Evolutionary conservation across 2,329 filamentous ascomycete genomes (phyloP).

Genomic region (Aspergillus proliferans): DNA sequence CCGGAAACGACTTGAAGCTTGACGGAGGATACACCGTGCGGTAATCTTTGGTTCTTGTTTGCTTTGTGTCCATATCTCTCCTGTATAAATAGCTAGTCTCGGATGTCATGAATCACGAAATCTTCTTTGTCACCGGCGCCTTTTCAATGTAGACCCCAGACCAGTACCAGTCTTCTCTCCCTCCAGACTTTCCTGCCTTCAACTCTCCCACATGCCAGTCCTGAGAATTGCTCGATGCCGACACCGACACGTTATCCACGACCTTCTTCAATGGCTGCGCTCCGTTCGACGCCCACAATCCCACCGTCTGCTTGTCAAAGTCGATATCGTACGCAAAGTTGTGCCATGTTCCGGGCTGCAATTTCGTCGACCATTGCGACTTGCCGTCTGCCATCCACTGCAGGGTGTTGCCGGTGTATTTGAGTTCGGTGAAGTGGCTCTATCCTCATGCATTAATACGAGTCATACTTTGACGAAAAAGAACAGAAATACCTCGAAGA

Average conservation of each 20-base stretch:
- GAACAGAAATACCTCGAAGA: slow-evolving; percentile 38
- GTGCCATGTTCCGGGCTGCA: slow-evolving; percentile 62
- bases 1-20: slow-evolving; percentile 43
- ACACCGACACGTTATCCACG: slow-evolving; percentile 54
- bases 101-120: background rate
- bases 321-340: slow-evolving; percentile 71
- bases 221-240: slow-evolving; percentile 59
- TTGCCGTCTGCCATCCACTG: slow-evolving; percentile 59
- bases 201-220: slow-evolving; percentile 70
- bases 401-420: slow-evolving; percentile 54
- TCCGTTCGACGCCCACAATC: slow-evolving; percentile 65
- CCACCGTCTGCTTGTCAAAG: slow-evolving; percentile 56
- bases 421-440: slow-evolving; percentile 70
- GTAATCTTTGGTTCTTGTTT: slow-evolving; percentile 16
- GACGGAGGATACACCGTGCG: slow-evolving; percentile 46
- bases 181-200: slow-evolving; percentile 55
- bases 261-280: slow-evolving; percentile 51
- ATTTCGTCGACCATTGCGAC: slow-evolving; percentile 57
- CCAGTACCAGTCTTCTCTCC: slow-evolving; percentile 63
- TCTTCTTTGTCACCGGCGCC: slow-evolving; percentile 39
- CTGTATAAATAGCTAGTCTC: background rate
- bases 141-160: slow-evolving; percentile 65
- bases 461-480: slow-evolving; percentile 17
- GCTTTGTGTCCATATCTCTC: background rate
- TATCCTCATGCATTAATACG: slow-evolving; percentile 35